phyloP scores from a whole-genome alignment of 2,329 filamentous ascomycete species.

The Paecilomyces sp. region DNA sequence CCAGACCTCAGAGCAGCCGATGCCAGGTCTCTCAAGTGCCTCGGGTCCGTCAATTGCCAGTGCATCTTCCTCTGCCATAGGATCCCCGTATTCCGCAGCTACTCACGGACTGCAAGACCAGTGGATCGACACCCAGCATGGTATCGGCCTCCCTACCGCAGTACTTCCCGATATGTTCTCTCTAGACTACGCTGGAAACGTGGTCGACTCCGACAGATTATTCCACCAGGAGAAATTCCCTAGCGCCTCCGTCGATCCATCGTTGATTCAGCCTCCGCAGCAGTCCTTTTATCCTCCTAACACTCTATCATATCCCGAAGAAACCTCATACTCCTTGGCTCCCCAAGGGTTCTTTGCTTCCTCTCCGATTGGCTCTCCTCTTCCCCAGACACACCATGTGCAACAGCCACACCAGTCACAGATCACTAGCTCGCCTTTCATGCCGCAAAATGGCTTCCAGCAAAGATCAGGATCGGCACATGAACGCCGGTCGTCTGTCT shows the following conservation, averaged over 20 bases:
- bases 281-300: slow-evolving; percentile 20
- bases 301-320: slow-evolving; percentile 27
- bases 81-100: slow-evolving; percentile 59
- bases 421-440: slow-evolving; percentile 54
- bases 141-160: slow-evolving; percentile 57
- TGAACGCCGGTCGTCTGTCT: slow-evolving; percentile 60
- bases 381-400: slow-evolving; percentile 19
- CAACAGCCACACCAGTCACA: slow-evolving; percentile 21
- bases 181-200: slow-evolving; percentile 41
- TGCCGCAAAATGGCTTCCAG: slow-evolving; percentile 49
- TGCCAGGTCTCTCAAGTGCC: slow-evolving; percentile 54
- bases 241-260: slow-evolving; percentile 43
- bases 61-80: slow-evolving; percentile 59
- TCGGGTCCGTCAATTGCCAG: slow-evolving; percentile 52
- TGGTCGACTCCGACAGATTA: slow-evolving; percentile 35
- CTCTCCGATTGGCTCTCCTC: slow-evolving; percentile 30
- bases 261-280: slow-evolving; percentile 48
- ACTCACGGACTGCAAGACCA: slow-evolving; percentile 53
- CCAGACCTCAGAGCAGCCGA: slow-evolving; percentile 33
- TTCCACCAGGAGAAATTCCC: slow-evolving; percentile 38
- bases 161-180: slow-evolving; percentile 55
- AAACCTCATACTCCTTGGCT: slow-evolving; percentile 20
- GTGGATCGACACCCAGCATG: slow-evolving; percentile 48
- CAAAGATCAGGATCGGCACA: slow-evolving; percentile 42
- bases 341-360: slow-evolving; percentile 22